These are phyloP conservation scores for Malassezia sp. DNA, from an alignment of 1,284 basidiomycete species.

Conservation along the genomic window DNA sequence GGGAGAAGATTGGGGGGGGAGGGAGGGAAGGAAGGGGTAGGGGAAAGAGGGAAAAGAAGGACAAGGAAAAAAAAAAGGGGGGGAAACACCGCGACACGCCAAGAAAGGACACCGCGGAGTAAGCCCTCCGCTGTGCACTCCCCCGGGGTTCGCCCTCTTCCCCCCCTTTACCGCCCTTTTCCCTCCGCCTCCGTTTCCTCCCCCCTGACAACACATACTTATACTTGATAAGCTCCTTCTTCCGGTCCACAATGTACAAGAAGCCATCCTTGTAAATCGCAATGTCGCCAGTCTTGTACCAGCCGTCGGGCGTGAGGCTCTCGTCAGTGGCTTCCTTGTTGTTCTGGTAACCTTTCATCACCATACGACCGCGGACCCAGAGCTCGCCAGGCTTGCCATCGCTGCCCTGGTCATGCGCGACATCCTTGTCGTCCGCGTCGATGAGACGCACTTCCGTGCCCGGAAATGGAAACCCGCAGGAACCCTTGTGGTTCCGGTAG, in stretches of 20 bases:
- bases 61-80: constrained; percentile 2
- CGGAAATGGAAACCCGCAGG: constrained; percentile 59
- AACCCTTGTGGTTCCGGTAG: constrained; percentile 29
- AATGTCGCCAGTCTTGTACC: constrained; percentile 39
- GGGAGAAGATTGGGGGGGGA: no score
- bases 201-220: no score
- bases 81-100: background rate
- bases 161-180: no score
- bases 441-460: constrained; percentile 69
- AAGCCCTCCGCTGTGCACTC: no score
- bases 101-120: constrained; percentile 4
- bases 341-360: constrained; percentile 57
- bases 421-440: constrained; percentile 48
- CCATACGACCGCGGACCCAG: constrained; percentile 63
- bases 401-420: constrained; percentile 49
- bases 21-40: no score
- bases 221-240: constrained; percentile 43
- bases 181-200: no score
- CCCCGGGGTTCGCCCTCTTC: no score
- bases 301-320: constrained; percentile 53
- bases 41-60: background rate
- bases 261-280: constrained; percentile 20
- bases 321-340: constrained; percentile 54
- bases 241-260: constrained; percentile 36
- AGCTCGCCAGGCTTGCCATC: constrained; percentile 62